phyloP scores from a whole-genome alignment of 768 basidiomycete species.

The Clavulina sp. region DNA sequence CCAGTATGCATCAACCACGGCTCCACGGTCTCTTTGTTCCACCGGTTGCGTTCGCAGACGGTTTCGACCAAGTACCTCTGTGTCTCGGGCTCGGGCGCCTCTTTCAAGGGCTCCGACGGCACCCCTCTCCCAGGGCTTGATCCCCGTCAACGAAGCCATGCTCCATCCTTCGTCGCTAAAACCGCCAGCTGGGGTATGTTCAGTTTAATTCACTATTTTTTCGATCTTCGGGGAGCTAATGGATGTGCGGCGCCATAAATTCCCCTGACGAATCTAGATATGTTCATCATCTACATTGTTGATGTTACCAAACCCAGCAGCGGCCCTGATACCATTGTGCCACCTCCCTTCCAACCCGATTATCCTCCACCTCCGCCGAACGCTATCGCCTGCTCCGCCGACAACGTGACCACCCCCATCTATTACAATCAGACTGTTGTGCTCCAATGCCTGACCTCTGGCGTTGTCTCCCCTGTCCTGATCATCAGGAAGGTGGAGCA shows the following conservation, averaged over 20 bases:
- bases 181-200: conserved; percentile 75
- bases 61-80: conserved; percentile 93
- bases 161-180: conserved; percentile 75
- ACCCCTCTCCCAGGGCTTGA: conserved; percentile 68
- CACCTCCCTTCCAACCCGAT: conserved; percentile 68
- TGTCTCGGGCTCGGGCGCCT: conserved; percentile 82
- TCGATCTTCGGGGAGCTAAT: too few species aligned
- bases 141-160: conserved; percentile 48
- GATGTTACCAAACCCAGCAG: conserved; percentile 74
- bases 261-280: conserved; percentile 33
- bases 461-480: conserved; percentile 81
- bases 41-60: conserved; percentile 87
- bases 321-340: conserved; percentile 58
- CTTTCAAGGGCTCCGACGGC: conserved; percentile 88
- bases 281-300: conserved; percentile 95
- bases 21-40: conserved; percentile 87
- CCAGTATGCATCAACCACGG: conserved; percentile 91
- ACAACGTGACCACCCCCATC: conserved; percentile 72
- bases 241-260: neutral
- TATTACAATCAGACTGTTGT: conserved; percentile 97
- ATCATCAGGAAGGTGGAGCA: conserved; percentile 91
- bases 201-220: neutral
- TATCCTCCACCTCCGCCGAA: conserved; percentile 88
- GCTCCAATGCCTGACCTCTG: conserved; percentile 83
- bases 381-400: conserved; percentile 69